Evolutionary conservation across 75 land plant genomes (phyloP), one percentile per base, ranked within the genome.

Genomic region (Larix kaempferi): DNA sequence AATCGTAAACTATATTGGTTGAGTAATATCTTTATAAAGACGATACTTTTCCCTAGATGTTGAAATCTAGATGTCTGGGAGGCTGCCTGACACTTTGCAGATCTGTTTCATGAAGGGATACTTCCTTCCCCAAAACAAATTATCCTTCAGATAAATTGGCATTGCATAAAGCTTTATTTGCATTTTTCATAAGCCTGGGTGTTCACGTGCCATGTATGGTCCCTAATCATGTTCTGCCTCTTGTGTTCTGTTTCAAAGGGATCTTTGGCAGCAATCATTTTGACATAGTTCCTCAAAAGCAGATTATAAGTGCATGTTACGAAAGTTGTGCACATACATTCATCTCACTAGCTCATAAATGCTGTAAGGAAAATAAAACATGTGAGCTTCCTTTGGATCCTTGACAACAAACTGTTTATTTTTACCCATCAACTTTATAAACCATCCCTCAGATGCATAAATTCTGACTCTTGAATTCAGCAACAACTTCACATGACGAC

Each of bases 371-470:
- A n/a, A n/a, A n/a, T n/a, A n/a, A n/a, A n/a, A n/a, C n/a, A n/a
- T n/a, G n/a, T n/a, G n/a, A n/a, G 11, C 85, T 83, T 83, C 83
- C 44, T 71, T 76, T 61, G 92, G 92, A 63, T 91, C 89, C 13
- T 39, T 76, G n/a, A 88, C 86, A 3, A 80, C 80, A 65, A 88
- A 91, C 3, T 85, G 82, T 69, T 75, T 89, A 71, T 76, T 85
- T 74, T 72, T 78, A 74, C 88, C 84, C 83, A 94, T 82, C 59
- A 84, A 74, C 77, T 86, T 86, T 85, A 91, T 90, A 64, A 94
- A 94, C 84, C 94, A 90, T 64, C 97, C 97, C 81, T 94, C 96
- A 13, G 94, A 91, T 74, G 97, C 92, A 81, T 94, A 94, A 59
- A 92, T 91, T 7, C 44, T 41, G 44, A 41, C 6, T 41, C 5